Evolutionary conservation across 169 alveolate genomes (phyloP).

Genomic region (Cryptosporidium felis): DNA sequence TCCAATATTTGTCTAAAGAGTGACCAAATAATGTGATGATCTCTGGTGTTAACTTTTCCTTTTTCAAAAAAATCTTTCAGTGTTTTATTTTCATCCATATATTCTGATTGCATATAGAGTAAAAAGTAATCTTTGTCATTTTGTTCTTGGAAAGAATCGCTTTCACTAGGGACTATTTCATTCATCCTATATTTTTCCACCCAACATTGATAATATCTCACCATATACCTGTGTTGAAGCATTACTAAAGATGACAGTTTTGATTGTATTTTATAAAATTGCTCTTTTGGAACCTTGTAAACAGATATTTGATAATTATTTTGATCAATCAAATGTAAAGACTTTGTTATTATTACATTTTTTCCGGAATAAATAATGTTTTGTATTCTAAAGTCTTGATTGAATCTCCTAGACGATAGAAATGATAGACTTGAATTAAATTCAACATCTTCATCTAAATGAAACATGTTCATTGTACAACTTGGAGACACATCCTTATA

Average conservation of each 20-base stretch:
- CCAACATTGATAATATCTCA: constrained; percentile 69
- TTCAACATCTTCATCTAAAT: background rate
- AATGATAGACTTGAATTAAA: background rate
- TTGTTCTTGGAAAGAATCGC: background rate
- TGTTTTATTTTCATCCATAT: constrained; percentile 15
- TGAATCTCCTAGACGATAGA: constrained; percentile 42
- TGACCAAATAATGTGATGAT: constrained; percentile 46
- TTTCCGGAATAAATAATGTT: constrained; percentile 14
- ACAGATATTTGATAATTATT: constrained; percentile 35
- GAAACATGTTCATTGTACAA: background rate
- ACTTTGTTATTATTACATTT: constrained; percentile 13
- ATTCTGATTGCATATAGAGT: constrained; percentile 61
- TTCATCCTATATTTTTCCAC: constrained; percentile 25
- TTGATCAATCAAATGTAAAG: constrained; percentile 62
- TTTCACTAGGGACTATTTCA: too few species aligned
- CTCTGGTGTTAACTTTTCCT: constrained; percentile 15
- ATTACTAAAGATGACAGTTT: constrained; percentile 42
- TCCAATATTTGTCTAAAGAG: constrained; percentile 48
- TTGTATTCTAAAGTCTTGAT: constrained; percentile 33
- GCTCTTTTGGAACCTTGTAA: background rate
- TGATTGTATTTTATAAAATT: constrained; percentile 9
- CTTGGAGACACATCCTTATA: background rate
- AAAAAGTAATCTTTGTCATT: background rate
- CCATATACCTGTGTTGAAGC: constrained; percentile 62
- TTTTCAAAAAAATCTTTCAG: constrained; percentile 6